Evolutionary conservation across 164 flowering plant genomes (phyloP), one percentile per base, ranked within the genome.

Genomic region (Litsea cubeba): DNA sequence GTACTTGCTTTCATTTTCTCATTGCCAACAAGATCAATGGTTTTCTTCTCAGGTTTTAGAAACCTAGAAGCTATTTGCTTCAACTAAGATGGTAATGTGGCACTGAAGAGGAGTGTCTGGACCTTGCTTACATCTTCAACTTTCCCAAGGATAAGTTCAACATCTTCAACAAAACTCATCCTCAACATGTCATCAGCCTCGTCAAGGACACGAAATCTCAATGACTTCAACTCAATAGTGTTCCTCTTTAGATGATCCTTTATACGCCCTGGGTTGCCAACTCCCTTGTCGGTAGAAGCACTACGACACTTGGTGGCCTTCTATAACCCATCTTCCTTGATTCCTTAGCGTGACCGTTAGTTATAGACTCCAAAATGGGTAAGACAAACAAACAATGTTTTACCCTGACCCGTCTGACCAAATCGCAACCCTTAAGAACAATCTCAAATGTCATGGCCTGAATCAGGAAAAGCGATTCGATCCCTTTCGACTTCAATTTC

Each of bases 91-190:
- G 99, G 99, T 71, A 93, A 80, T 30, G 99, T 95, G 18, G 99
- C 99, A 87, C 99, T 95, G 80, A 95, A 95, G 28, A 95, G 96
- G 76, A 95, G 92, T 67, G 99, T 95, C 81, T 95, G 98, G 72
- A 95, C 99, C 80, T 91, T 89, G 73, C 65, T 91, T 11, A 82
- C 82, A 84, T 95, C 97, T 50, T 86, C 81, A 1, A 95, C 99
- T 78, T 92, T 92, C 28, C 99, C 99, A 46, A 93, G 82, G 78
- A 93, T 95, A 51, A 88, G 87, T 82, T 95, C 99, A 76, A 95
- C 99, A 87, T 95, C 99, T 1, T 95, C 98, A 78, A 95, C 98
- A 79, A 95, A 95, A 58, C 99, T 97, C 96, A 93, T 93, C 74
- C 86, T 86, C 75, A 95, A 79, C 98, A 95, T 95, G 79, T 95